Conservation (phyloP, 495 filamentous ascomycete species). For the Letharia columbiana region DNA sequence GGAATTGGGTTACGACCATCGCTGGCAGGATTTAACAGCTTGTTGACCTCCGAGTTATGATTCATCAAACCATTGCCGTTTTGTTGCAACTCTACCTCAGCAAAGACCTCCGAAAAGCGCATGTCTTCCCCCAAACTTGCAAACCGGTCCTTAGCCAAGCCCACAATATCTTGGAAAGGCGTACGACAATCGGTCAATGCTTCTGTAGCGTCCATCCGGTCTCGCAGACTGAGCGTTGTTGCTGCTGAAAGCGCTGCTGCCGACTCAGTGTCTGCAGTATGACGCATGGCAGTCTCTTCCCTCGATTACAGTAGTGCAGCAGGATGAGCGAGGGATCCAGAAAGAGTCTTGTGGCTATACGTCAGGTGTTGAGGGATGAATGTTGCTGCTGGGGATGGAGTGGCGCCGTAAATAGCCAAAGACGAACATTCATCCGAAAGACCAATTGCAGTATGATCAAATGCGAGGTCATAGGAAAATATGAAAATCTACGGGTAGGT, state of each 20-base stretch:
- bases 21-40: not conserved
- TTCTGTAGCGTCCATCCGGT: not conserved
- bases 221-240: not conserved
- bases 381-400: not conserved
- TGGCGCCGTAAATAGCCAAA: not conserved
- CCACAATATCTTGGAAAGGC: not conserved
- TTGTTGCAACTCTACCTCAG: not conserved
- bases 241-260: not conserved
- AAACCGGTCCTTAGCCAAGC: not conserved
- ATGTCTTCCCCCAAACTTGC: not conserved
- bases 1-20: not conserved
- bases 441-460: not conserved
- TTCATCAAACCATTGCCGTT: not conserved
- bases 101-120: not conserved
- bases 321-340: not conserved
- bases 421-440: not conserved
- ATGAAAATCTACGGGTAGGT: not conserved
- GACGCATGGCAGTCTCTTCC: not conserved
- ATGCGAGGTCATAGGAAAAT: not conserved
- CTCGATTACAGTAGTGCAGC: not conserved
- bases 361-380: not conserved
- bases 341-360: not conserved
- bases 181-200: not conserved
- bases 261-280: not conserved
- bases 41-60: not conserved